A percentile compares a stretch with the other conserved stretches of the same genome.
phyloP scores from a whole-genome alignment of 2,329 filamentous ascomycete genomes.

The Aspergillus sp. region DNA sequence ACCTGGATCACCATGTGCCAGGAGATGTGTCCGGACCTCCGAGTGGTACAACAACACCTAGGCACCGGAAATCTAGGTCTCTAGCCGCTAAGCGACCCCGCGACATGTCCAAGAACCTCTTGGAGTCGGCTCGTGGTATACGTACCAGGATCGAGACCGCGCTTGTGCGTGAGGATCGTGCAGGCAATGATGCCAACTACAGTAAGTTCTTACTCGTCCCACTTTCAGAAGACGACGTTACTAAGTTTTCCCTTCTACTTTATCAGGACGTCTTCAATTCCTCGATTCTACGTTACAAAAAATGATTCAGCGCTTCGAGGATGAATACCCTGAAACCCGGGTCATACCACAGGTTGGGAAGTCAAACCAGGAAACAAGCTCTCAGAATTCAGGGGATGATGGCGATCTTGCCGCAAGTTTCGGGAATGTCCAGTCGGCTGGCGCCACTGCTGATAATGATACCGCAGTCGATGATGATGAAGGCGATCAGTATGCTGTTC shows the following conservation, averaged over 20 bases:
- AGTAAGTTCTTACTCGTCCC: slow-evolving; percentile 55
- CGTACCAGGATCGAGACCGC: slow-evolving; percentile 79
- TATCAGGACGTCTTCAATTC: slow-evolving; percentile 73
- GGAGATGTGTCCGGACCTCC: slow-evolving; percentile 43
- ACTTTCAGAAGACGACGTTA: neutral
- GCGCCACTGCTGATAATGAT: slow-evolving; percentile 30
- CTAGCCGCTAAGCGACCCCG: slow-evolving; percentile 68
- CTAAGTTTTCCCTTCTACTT: neutral
- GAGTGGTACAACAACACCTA: slow-evolving; percentile 56
- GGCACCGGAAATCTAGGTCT: slow-evolving; percentile 50
- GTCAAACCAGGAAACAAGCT: slow-evolving; percentile 27
- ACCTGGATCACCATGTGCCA: slow-evolving; percentile 60
- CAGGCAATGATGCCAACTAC: slow-evolving; percentile 73
- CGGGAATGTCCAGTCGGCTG: slow-evolving; percentile 33
- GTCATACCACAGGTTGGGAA: slow-evolving; percentile 35
- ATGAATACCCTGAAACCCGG: slow-evolving; percentile 90
- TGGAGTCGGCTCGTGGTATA: slow-evolving; percentile 87
- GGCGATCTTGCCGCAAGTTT: slow-evolving; percentile 19
- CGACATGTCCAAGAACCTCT: slow-evolving; percentile 88
- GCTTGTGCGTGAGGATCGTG: slow-evolving; percentile 69
- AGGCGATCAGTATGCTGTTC: slow-evolving; percentile 42
- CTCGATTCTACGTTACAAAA: slow-evolving; percentile 83
- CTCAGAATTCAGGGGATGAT: slow-evolving; percentile 37
- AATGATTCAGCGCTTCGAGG: slow-evolving; percentile 94
- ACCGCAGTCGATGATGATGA: slow-evolving; percentile 43